These are phyloP conservation scores for Hanseniaspora opuntiae DNA, from an alignment of 805 yeast genomes.

Conservation along the genomic window DNA sequence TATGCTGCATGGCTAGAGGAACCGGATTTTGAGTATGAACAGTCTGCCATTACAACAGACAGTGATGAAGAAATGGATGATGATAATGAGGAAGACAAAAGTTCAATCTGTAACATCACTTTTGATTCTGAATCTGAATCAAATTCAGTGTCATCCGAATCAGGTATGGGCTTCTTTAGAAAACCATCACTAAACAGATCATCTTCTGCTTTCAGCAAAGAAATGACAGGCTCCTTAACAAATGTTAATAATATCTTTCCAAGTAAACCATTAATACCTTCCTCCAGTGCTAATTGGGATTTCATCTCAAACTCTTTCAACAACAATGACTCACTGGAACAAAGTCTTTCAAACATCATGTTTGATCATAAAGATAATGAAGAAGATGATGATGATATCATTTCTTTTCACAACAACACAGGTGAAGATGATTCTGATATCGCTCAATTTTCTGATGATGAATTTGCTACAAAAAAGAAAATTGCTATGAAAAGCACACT, in stretches of 20 bases:
- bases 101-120: conserved; percentile 21
- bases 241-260: not conserved
- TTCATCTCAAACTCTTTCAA: conserved; percentile 52
- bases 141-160: not conserved
- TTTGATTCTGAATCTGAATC: conserved; percentile 21
- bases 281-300: conserved; percentile 34
- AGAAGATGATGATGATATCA: conserved; percentile 10
- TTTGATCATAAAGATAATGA: conserved; percentile 9
- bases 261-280: not conserved
- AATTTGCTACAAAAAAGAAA: not conserved
- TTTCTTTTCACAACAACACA: not conserved
- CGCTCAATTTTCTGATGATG: not conserved
- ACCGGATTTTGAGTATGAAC: conserved; percentile 27
- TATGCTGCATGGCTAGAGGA: conserved; percentile 97
- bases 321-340: conserved; percentile 9
- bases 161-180: conserved; percentile 14
- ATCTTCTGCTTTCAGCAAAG: conserved; percentile 20
- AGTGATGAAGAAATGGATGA: not conserved
- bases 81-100: conserved; percentile 24
- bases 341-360: conserved; percentile 7
- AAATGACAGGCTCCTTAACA: not conserved
- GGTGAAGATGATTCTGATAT: conserved; percentile 12
- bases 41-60: conserved; percentile 23
- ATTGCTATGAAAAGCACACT: conserved; percentile 43
- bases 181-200: conserved; percentile 23